phyloP scores from a whole-genome alignment of 2,329 filamentous ascomycete species.

The Pseudogymnoascus pannorum region DNA sequence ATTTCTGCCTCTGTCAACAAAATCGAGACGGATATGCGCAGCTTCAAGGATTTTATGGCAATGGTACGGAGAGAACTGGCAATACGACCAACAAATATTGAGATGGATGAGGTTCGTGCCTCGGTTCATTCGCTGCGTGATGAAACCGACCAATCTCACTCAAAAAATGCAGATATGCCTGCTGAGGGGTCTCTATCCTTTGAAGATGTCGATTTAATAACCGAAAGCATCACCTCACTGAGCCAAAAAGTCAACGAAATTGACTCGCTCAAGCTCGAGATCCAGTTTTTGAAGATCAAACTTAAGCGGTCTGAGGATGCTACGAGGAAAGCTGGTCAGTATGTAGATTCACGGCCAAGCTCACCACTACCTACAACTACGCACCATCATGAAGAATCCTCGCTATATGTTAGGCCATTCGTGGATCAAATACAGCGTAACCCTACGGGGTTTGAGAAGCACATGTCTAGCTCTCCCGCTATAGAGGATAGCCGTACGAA shows the following conservation, averaged over 20 bases:
- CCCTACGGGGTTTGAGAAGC: neutral
- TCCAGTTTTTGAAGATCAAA: constrained; percentile 19
- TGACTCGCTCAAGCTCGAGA: constrained; percentile 21
- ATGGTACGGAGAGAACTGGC: constrained; percentile 22
- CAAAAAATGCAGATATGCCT: constrained; percentile 10
- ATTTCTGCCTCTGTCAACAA: constrained; percentile 21
- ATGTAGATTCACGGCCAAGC: neutral
- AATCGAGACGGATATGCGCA: constrained; percentile 24
- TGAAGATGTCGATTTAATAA: constrained; percentile 18
- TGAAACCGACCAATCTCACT: constrained; percentile 12
- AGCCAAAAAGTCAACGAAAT: constrained; percentile 22
- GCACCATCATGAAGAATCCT: neutral
- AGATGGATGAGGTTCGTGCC: constrained; percentile 12
- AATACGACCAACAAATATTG: constrained; percentile 1
- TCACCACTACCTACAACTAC: neutral
- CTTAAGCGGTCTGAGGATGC: constrained; percentile 15
- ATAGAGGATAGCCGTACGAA: neutral
- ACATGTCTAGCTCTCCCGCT: neutral
- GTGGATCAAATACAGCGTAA: neutral
- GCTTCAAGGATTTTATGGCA: constrained; percentile 26
- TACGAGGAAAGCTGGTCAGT: constrained; percentile 2
- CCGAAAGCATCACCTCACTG: constrained; percentile 18
- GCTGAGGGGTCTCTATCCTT: neutral
- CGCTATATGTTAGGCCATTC: neutral
- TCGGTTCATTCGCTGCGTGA: constrained; percentile 9